A percentile compares a stretch with the other conserved stretches of the same genome.
These are phyloP conservation scores for Triticum monococcum DNA, from an alignment of 176 grass and related monocot species.

Conservation along the genomic window DNA sequence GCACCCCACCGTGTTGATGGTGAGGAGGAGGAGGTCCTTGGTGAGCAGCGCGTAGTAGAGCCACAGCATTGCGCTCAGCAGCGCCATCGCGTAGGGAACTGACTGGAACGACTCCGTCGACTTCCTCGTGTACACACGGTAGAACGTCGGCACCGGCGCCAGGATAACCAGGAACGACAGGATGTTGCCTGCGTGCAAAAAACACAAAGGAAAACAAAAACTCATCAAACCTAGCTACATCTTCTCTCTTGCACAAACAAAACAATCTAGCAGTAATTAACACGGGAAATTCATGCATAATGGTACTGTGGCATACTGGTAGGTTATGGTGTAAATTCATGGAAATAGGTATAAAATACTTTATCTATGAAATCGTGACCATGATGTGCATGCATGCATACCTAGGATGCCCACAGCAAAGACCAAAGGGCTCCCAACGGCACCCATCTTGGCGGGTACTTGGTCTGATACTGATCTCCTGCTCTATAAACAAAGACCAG, in stretches of 20 bases:
- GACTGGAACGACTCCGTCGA: conserved; percentile 89
- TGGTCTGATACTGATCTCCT: conserved; percentile 6
- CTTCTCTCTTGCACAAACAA: no score
- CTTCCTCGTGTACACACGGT: conserved; percentile 79
- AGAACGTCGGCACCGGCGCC: conserved; percentile 84
- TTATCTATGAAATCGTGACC: neutral
- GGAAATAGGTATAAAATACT: no score
- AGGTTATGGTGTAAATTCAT: neutral
- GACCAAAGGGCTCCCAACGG: conserved; percentile 21
- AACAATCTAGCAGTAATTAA: no score
- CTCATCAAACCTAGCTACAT: neutral
- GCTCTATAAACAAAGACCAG: conserved; percentile 19
- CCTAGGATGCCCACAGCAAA: conserved; percentile 51
- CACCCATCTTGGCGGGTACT: conserved; percentile 25
- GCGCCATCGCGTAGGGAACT: conserved; percentile 65
- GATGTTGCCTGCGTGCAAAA: conserved; percentile 47
- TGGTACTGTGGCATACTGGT: neutral
- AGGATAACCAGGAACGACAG: conserved; percentile 70
- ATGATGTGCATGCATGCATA: conserved; percentile 1
- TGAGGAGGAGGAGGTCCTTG: conserved; percentile 58
- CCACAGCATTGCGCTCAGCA: conserved; percentile 93
- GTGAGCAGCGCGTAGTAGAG: conserved; percentile 74
- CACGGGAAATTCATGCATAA: neutral
- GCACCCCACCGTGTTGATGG: conserved; percentile 66
- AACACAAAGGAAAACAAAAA: neutral